A percentile compares a stretch with the other conserved stretches of the same genome.
Conservation (phyloP, 2,329 filamentous ascomycete species). For the Aureobasidium sp. region DNA sequence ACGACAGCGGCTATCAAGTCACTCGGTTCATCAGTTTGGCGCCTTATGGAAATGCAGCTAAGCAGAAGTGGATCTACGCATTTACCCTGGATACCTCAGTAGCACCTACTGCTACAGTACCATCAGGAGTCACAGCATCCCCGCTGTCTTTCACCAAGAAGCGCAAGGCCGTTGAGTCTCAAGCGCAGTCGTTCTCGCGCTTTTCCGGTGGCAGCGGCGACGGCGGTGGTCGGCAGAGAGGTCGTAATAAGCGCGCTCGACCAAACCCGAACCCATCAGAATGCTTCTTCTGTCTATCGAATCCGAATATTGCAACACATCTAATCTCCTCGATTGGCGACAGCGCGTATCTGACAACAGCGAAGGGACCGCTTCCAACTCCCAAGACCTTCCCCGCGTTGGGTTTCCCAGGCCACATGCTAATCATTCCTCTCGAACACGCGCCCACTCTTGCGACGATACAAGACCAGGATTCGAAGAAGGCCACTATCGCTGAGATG, state of each 20-base stretch:
- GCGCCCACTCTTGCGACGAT: conserved; percentile 67
- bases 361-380: conserved; percentile 80
- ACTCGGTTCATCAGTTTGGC: conserved; percentile 91
- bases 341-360: conserved; percentile 80
- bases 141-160: conserved; percentile 61
- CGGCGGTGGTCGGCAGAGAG: conserved; percentile 36
- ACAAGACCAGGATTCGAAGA: conserved; percentile 45
- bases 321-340: conserved; percentile 85
- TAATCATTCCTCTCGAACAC: conserved; percentile 85
- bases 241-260: conserved; percentile 35
- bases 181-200: conserved; percentile 42
- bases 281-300: conserved; percentile 95
- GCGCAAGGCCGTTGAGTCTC: conserved; percentile 31
- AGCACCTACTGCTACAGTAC: conserved; percentile 54
- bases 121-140: conserved; percentile 65
- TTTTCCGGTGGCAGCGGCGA: conserved; percentile 42
- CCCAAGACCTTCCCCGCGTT: conserved; percentile 64
- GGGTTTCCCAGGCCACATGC: conserved; percentile 73
- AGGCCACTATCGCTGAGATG: conserved; percentile 71
- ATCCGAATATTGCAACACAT: conserved; percentile 74
- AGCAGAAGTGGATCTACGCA: conserved; percentile 75
- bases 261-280: conserved; percentile 51
- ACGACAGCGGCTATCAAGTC: conserved; percentile 51
- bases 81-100: conserved; percentile 55
- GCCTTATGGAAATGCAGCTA: conserved; percentile 64